Evolutionary conservation across 805 yeast species (phyloP).

Genomic region (Candida methanosorbosa): DNA sequence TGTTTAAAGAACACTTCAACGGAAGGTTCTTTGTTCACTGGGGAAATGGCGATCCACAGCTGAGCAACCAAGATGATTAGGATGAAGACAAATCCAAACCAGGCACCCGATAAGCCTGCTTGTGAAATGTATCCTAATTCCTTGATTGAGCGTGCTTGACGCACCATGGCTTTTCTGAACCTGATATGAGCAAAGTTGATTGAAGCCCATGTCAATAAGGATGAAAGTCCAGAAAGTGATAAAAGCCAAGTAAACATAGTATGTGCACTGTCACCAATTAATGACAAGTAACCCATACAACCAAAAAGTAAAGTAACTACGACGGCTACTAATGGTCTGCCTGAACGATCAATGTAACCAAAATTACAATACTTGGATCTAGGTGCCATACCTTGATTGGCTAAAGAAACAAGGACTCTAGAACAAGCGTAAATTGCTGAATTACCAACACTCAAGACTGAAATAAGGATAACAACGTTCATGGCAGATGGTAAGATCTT

Average conservation of each 20-base stretch:
- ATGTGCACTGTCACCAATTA: slow-evolving; percentile 28
- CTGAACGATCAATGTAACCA: slow-evolving; percentile 39
- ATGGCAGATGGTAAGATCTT: slow-evolving; percentile 29
- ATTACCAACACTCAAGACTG: slow-evolving; percentile 39
- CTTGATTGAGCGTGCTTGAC: slow-evolving; percentile 30
- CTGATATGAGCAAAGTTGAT: slow-evolving; percentile 34
- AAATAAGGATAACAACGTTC: slow-evolving; percentile 31
- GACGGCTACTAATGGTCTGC: slow-evolving; percentile 42
- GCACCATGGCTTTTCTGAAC: slow-evolving; percentile 36
- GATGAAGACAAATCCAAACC: slow-evolving; percentile 27
- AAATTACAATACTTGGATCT: slow-evolving; percentile 17
- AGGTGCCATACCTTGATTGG: slow-evolving; percentile 39
- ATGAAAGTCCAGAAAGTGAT: slow-evolving; percentile 40
- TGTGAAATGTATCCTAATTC: slow-evolving; percentile 35
- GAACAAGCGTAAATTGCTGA: slow-evolving; percentile 52
- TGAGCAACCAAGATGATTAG: slow-evolving; percentile 32
- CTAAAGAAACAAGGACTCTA: slow-evolving; percentile 39
- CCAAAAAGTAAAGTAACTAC: slow-evolving; percentile 31
- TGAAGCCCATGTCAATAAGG: slow-evolving; percentile 42
- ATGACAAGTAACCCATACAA: slow-evolving; percentile 35
- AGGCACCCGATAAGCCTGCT: slow-evolving; percentile 34
- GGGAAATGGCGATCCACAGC: slow-evolving; percentile 40
- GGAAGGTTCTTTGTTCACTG: slow-evolving; percentile 23
- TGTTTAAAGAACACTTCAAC: slow-evolving; percentile 33
- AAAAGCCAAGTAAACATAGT: slow-evolving; percentile 38